A percentile compares a stretch with the other conserved stretches of the same genome.
Conservation (phyloP, 257 asterid species). For the Solanum medicagineum region DNA sequence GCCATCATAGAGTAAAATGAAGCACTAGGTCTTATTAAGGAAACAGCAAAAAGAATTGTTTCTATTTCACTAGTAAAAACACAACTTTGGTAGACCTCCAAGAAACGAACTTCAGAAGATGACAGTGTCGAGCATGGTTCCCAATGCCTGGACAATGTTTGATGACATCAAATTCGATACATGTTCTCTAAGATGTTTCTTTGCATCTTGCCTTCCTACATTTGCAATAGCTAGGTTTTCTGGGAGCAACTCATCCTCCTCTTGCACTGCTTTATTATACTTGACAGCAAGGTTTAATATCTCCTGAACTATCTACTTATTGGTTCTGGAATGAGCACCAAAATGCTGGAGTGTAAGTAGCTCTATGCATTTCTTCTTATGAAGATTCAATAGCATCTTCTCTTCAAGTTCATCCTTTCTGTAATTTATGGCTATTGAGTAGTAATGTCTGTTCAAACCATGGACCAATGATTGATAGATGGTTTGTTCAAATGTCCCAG, state of each 20-base stretch:
- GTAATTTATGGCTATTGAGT: constrained; percentile 92
- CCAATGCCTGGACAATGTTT: constrained; percentile 79
- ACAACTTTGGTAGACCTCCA: neutral
- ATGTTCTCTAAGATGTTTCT: constrained; percentile 95
- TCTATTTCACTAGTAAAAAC: neutral
- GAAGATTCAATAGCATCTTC: constrained; percentile 92
- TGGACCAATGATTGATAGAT: constrained; percentile 96
- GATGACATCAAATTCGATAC: constrained; percentile 94
- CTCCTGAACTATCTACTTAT: constrained; percentile 32
- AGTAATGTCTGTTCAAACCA: constrained; percentile 93
- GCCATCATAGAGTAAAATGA: neutral
- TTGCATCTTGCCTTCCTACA: constrained; percentile 94
- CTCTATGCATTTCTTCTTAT: constrained; percentile 95
- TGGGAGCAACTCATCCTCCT: constrained; percentile 89
- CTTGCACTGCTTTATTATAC: constrained; percentile 94
- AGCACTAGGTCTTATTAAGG: neutral
- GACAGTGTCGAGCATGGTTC: constrained; percentile 91
- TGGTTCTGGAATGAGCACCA: too few species aligned
- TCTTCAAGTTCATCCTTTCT: constrained; percentile 98
- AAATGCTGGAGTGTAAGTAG: constrained; percentile 76
- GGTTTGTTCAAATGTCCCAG: constrained; percentile 95
- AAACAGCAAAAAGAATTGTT: neutral
- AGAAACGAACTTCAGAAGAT: constrained; percentile 38
- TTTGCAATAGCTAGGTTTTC: constrained; percentile 88
- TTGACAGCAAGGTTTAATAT: constrained; percentile 71